phyloP scores from a whole-genome alignment of 441 rosid genomes.

The Adansonia grandidieri region DNA sequence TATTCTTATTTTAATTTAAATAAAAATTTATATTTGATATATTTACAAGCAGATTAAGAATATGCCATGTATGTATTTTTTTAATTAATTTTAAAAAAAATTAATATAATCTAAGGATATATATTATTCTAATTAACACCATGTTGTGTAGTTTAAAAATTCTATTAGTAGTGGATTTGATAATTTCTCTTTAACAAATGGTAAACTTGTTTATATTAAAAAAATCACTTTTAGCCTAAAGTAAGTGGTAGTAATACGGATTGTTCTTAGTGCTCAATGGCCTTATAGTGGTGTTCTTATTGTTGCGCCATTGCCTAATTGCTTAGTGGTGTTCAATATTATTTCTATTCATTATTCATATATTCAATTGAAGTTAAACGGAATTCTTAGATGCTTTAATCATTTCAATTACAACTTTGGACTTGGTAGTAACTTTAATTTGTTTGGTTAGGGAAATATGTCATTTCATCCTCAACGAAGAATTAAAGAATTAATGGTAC shows the following conservation, averaged over 20 bases:
- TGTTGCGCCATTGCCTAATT: neutral
- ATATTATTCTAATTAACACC: no score
- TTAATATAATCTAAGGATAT: no score
- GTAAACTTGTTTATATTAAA: neutral
- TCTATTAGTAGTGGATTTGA: neutral
- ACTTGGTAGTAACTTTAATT: neutral
- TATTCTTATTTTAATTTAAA: no score
- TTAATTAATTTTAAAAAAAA: no score
- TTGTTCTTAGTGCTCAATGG: neutral
- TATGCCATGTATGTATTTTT: no score
- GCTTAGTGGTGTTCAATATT: neutral
- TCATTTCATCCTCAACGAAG: neutral
- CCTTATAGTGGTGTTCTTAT: neutral
- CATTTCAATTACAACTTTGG: neutral
- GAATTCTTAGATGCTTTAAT: neutral
- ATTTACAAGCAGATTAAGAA: no score
- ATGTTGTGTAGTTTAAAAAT: neutral
- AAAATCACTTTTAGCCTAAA: neutral
- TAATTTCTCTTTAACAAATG: neutral
- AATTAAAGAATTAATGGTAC: no score
- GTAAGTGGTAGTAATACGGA: neutral
- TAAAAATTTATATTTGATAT: no score
- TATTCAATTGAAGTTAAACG: neutral
- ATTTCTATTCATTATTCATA: neutral
- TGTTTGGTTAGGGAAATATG: neutral